A percentile compares a stretch with the other conserved stretches of the same genome.
Conservation (phyloP, 164 flowering plant genomes). For the Pachysandra terminalis region DNA sequence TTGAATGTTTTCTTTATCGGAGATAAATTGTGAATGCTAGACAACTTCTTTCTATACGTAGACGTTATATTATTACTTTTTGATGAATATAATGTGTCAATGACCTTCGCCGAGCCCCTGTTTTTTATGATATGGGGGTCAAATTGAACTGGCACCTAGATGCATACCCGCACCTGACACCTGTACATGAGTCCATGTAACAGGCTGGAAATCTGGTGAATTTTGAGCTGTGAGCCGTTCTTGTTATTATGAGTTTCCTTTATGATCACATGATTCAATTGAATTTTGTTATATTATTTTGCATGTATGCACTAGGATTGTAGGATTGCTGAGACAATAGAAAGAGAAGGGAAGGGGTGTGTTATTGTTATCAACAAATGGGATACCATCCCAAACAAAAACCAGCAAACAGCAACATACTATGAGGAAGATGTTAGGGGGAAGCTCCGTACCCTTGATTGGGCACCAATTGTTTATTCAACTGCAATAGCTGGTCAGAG, state of each 20-base stretch:
- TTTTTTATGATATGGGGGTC: no score
- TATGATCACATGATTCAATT: not conserved
- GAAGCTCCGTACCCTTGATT: constrained; percentile 79
- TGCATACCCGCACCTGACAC: no score
- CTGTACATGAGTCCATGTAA: no score
- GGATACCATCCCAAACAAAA: constrained; percentile 97
- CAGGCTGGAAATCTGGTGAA: no score
- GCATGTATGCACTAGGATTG: constrained; percentile 51
- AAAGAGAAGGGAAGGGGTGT: constrained; percentile 95
- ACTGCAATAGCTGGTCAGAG: constrained; percentile 79
- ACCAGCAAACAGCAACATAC: constrained; percentile 68
- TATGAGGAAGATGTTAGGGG: constrained; percentile 95
- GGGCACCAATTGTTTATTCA: constrained; percentile 99
- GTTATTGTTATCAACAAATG: constrained; percentile 96
- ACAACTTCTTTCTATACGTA: no score
- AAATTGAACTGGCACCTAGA: no score
- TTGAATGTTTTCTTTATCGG: no score
- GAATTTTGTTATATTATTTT: constrained; percentile 7
- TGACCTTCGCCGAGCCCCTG: no score
- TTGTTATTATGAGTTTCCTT: not conserved
- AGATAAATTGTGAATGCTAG: no score
- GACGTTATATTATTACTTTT: no score
- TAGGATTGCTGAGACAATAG: constrained; percentile 93
- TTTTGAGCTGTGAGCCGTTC: not conserved
- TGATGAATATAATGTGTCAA: no score